phyloP scores from a whole-genome alignment of 345 rosid genomes.

The Eucalyptus paniculata region DNA sequence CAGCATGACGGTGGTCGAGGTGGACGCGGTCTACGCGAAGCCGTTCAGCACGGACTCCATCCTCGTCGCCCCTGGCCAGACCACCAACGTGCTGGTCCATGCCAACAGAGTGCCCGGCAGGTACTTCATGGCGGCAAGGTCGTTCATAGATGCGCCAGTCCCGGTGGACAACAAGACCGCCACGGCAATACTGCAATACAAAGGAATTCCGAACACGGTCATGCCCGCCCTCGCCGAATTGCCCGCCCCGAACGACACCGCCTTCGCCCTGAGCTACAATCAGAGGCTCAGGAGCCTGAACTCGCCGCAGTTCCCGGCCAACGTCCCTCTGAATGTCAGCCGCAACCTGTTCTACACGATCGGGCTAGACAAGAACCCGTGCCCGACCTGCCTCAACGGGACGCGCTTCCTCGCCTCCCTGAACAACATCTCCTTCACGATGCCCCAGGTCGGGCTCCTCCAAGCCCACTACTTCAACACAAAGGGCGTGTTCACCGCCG shows the following conservation, averaged over 20 bases:
- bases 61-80: conserved; percentile 85
- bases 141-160: conserved; percentile 82
- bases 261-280: conserved; percentile 16
- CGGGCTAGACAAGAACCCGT: conserved; percentile 34
- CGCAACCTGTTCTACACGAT: conserved; percentile 39
- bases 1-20: conserved; percentile 56
- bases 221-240: conserved; percentile 33
- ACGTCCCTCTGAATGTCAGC: conserved; percentile 36
- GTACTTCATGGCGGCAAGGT: conserved; percentile 62
- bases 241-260: conserved; percentile 51
- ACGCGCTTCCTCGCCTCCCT: conserved; percentile 43
- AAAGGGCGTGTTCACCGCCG: conserved; percentile 31
- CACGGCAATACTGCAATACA: conserved; percentile 68
- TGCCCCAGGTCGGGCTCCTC: conserved; percentile 45
- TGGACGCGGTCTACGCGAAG: conserved; percentile 52
- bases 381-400: conserved; percentile 39
- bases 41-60: conserved; percentile 31
- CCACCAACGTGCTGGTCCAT: conserved; percentile 66
- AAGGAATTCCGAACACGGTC: conserved; percentile 44
- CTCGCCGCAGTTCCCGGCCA: conserved; percentile 29
- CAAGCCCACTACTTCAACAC: conserved; percentile 55
- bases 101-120: conserved; percentile 40
- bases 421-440: conserved; percentile 45
- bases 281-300: conserved; percentile 33
- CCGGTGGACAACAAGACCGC: conserved; percentile 71